These are phyloP conservation scores for Akanthomyces lecanii DNA, from an alignment of 2,329 filamentous ascomycete species.

Conservation along the genomic window DNA sequence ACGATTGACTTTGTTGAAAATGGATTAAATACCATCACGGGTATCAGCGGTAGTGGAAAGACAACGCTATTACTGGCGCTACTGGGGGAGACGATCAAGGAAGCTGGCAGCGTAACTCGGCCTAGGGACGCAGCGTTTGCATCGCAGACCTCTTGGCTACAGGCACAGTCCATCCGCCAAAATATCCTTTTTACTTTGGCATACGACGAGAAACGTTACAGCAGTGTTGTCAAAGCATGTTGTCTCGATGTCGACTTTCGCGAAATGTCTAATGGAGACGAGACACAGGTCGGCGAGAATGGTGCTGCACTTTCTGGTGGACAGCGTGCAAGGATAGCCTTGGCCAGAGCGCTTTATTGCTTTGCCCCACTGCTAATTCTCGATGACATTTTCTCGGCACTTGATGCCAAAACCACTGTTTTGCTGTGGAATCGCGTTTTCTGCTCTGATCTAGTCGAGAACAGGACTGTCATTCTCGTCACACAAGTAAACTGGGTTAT, in stretches of 20 bases:
- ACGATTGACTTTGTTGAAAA: constrained; percentile 50
- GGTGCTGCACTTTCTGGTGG: constrained; percentile 53
- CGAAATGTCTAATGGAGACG: constrained; percentile 47
- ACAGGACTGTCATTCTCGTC: constrained; percentile 53
- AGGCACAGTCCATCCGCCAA: constrained; percentile 50
- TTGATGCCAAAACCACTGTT: constrained; percentile 57
- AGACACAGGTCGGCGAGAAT: constrained; percentile 51
- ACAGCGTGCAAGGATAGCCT: constrained; percentile 52
- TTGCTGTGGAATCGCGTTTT: constrained; percentile 55
- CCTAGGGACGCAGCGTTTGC: constrained; percentile 52
- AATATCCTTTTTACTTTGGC: constrained; percentile 52
- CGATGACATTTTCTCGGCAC: constrained; percentile 56
- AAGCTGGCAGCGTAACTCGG: constrained; percentile 43
- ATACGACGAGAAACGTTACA: constrained; percentile 50
- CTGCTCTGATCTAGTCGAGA: constrained; percentile 49
- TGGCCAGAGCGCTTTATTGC: constrained; percentile 55
- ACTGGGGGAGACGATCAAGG: constrained; percentile 50
- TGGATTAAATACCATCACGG: constrained; percentile 51
- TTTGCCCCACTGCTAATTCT: constrained; percentile 51
- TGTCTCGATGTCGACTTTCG: constrained; percentile 48
- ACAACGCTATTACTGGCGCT: constrained; percentile 52
- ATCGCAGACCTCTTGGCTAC: constrained; percentile 54
- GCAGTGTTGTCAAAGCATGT: constrained; percentile 52
- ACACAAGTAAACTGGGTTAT: constrained; percentile 53
- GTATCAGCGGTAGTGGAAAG: constrained; percentile 54